Evolutionary conservation across 805 yeast genomes (phyloP).

Genomic region (Sungouiella thailandica): DNA sequence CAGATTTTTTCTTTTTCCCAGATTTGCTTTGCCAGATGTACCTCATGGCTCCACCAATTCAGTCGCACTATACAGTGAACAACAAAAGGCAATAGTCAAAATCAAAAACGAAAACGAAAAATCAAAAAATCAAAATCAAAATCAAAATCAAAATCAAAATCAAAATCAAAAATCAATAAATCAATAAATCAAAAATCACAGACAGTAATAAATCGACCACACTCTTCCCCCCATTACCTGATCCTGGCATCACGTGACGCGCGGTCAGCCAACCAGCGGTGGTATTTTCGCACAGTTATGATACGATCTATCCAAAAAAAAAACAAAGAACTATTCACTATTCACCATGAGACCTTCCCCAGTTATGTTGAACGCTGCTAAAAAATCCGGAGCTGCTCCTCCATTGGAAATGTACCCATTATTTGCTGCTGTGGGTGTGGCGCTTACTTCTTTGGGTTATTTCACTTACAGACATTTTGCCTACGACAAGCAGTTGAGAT

Average conservation of each 20-base stretch:
- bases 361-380: constrained; percentile 37
- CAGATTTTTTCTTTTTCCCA: no score
- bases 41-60: no score
- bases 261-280: constrained; percentile 14
- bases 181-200: no score
- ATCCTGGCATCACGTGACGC: constrained; percentile 13
- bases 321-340: constrained; percentile 1
- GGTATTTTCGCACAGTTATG: constrained; percentile 7
- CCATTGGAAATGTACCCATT: constrained; percentile 46
- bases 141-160: no score
- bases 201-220: no score
- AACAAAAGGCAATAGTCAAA: no score
- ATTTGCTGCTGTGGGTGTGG: constrained; percentile 41
- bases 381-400: constrained; percentile 16
- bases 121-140: no score
- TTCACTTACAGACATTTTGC: constrained; percentile 47
- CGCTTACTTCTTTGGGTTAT: constrained; percentile 31
- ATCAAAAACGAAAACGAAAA: no score
- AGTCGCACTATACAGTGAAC: no score
- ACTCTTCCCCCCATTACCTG: no score
- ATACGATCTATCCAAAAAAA: constrained; percentile 4
- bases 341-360: constrained; percentile 39
- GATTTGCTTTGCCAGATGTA: no score
- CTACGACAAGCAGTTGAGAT: constrained; percentile 41
- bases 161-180: no score